phyloP scores from a whole-genome alignment of 495 filamentous ascomycete genomes.

The Penicillium arizonense region DNA sequence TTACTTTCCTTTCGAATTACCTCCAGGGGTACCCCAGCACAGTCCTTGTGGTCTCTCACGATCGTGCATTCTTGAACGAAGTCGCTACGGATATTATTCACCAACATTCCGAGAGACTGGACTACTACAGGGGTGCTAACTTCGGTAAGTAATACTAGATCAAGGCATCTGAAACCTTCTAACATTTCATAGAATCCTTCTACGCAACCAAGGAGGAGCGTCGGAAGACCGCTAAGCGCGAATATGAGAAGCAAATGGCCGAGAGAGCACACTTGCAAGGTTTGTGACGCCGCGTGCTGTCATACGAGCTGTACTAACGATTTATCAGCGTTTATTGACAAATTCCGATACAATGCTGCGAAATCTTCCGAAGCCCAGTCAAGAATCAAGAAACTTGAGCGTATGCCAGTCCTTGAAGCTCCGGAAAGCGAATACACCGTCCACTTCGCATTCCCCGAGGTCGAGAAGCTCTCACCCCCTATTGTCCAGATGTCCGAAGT shows the following conservation, averaged over 20 bases:
- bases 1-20: constrained; percentile 97
- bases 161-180: constrained; percentile 1
- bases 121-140: constrained; percentile 98
- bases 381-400: constrained; percentile 97
- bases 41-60: constrained; percentile 95
- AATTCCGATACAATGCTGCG: constrained; percentile 99
- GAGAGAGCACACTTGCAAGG: constrained; percentile 83
- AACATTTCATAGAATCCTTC: constrained; percentile 70
- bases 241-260: constrained; percentile 98
- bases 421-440: constrained; percentile 95
- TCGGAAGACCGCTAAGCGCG: constrained; percentile 91
- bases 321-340: constrained; percentile 87
- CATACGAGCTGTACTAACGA: constrained; percentile 7
- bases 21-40: constrained; percentile 93
- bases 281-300: constrained; percentile 14
- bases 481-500: constrained; percentile 97
- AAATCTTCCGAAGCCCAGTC: constrained; percentile 98
- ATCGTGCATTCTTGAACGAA: constrained; percentile 98
- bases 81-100: constrained; percentile 99
- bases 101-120: constrained; percentile 93
- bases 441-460: constrained; percentile 96
- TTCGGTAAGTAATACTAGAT: constrained; percentile 54
- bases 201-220: constrained; percentile 97
- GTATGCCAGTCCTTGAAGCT: constrained; percentile 86
- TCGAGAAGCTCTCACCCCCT: constrained; percentile 94